Conservation (phyloP, 805 yeast species). For the Yamadazyma kitorensis region DNA sequence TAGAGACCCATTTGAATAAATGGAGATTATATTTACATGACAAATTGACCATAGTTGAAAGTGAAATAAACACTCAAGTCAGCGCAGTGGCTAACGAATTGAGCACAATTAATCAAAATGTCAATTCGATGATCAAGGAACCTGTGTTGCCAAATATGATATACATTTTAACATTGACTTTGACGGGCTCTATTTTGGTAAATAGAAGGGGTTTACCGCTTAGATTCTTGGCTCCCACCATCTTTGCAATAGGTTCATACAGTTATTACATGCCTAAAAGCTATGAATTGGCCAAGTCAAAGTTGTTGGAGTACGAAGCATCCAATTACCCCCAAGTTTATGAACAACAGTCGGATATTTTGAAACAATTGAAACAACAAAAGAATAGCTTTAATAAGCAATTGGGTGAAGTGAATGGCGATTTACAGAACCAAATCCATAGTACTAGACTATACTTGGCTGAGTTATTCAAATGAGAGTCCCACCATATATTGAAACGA, state of each 20-base stretch:
- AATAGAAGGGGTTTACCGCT: conserved; percentile 46
- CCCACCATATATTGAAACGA: background rate
- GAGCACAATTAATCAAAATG: conserved; percentile 23
- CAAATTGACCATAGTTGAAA: conserved; percentile 33
- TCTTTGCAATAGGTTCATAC: conserved; percentile 44
- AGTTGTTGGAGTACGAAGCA: conserved; percentile 24
- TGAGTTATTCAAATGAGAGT: conserved; percentile 11
- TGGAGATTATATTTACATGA: conserved; percentile 38
- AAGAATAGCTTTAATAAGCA: conserved; percentile 12
- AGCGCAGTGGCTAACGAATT: conserved; percentile 48
- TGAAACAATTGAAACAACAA: conserved; percentile 9
- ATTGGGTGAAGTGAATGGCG: conserved; percentile 12
- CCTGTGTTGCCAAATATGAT: conserved; percentile 55
- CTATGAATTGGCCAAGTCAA: conserved; percentile 28
- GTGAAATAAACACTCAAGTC: conserved; percentile 46
- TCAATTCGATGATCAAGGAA: conserved; percentile 41
- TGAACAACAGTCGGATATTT: conserved; percentile 21
- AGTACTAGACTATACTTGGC: conserved; percentile 19
- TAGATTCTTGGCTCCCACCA: conserved; percentile 50
- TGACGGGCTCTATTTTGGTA: conserved; percentile 55
- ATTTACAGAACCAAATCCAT: conserved; percentile 23
- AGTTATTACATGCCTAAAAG: conserved; percentile 55
- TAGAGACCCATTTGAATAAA: conserved; percentile 42
- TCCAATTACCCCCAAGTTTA: conserved; percentile 30
- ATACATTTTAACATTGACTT: conserved; percentile 52